Evolutionary conservation across 2,329 filamentous ascomycete species (phyloP), one percentile per base, ranked within the genome.

Genomic region (Fusarium ramigenum): DNA sequence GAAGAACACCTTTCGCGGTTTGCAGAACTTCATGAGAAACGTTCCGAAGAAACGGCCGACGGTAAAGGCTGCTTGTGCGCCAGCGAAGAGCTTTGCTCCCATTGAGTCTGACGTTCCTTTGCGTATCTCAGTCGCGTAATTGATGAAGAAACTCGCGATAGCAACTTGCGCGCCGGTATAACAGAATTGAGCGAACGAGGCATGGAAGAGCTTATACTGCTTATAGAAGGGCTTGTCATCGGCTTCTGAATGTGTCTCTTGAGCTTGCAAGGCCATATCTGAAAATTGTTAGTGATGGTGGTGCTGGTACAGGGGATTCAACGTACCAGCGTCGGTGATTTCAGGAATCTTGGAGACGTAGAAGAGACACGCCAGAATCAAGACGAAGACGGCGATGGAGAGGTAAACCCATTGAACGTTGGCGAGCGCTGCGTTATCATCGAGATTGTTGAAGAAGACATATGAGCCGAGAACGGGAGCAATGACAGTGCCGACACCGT

Each of bases 401-500:
- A 93, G 87, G 75, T 95, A 95, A 1, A 93, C 91, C 89, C 91
- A 95, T 81, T 95, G 92, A 4, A 95, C 93, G 63, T 91, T 90
- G 72, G 86, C 85, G 6, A 94, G 84, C 2, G 89, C 89, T 7
- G 82, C 80, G 15, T 87, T 84, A 60, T 89, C 87, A 63, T 87
- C 85, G 53, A 89, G 87, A 63, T 87, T 88, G 63, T 87, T 88
- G 83, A 95, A 95, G 82, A 95, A 93, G 63, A 92, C 91, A 67
- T 91, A 91, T 4, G 91, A 92, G 47, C 91, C 93, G 14, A 95
- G 85, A 0, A 94, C 88, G 4, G 93, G 93, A 1, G 92, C 92
- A 43, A 94, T 76, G 53, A 94, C 90, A 14, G 91, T 92, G 40
- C 92, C 93, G 53, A 94, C 89, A 60, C 91, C 93, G 78, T 95